phyloP scores from a whole-genome alignment of 139 green algal species.

The Micromonas pusilla region DNA sequence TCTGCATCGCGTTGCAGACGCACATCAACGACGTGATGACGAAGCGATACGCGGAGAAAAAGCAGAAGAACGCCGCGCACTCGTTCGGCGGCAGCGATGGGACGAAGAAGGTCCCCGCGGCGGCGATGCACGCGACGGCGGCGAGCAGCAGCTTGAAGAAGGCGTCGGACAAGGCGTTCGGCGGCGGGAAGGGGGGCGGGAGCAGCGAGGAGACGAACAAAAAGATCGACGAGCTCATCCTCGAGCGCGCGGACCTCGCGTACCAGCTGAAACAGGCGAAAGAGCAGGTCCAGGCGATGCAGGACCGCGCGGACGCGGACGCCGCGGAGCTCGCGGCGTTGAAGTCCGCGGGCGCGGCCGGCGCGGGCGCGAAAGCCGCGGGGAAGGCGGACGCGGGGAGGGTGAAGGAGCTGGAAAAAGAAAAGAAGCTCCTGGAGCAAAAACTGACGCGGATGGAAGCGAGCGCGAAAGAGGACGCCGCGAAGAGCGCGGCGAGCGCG shows the following conservation, averaged over 20 bases:
- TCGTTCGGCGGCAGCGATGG: neutral
- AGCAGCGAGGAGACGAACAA: slow-evolving; percentile 14
- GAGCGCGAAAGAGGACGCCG: slow-evolving; percentile 55
- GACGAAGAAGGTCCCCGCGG: no score
- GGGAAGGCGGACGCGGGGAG: slow-evolving; percentile 48
- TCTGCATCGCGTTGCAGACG: slow-evolving; percentile 95
- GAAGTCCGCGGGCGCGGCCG: slow-evolving; percentile 8
- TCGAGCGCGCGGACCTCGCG: slow-evolving; percentile 34
- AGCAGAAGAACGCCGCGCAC: slow-evolving; percentile 13
- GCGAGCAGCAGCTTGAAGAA: no score
- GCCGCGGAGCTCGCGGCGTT: neutral
- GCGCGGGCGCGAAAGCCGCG: slow-evolving; percentile 24
- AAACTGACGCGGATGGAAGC: slow-evolving; percentile 73
- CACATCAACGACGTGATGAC: slow-evolving; percentile 99
- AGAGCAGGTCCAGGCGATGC: neutral
- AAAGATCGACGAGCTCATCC: slow-evolving; percentile 28
- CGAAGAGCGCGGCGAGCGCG: slow-evolving; percentile 54
- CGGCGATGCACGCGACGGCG: neutral
- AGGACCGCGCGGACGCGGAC: no score
- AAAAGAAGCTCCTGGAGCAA: slow-evolving; percentile 52
- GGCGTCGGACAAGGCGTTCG: slow-evolving; percentile 1
- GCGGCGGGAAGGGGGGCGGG: no score
- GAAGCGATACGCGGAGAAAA: slow-evolving; percentile 68
- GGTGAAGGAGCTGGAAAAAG: neutral
- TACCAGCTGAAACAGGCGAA: neutral